Percentiles rank a stretch among this genome's conserved stretches.
These are phyloP conservation scores for Ascoidea rubescens DNA, from an alignment of 805 yeast species.

Conservation along the genomic window DNA sequence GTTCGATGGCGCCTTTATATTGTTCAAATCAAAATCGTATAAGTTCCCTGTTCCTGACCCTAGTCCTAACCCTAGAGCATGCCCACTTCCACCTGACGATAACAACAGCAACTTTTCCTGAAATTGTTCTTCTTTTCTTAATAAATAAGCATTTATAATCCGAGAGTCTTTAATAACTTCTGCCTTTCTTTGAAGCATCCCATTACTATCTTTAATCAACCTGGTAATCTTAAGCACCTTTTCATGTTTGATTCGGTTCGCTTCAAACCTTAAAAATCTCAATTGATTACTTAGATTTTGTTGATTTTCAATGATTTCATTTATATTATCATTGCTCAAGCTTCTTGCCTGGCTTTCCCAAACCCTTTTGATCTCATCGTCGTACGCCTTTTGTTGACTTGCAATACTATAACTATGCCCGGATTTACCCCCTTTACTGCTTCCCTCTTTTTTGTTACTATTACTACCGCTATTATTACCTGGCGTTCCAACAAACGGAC, in stretches of 20 bases:
- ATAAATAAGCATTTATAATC: conserved; percentile 70
- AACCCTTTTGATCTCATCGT: conserved; percentile 74
- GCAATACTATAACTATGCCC: conserved; percentile 70
- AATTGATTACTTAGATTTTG: neutral
- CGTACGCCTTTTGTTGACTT: conserved; percentile 80
- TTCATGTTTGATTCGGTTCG: conserved; percentile 15
- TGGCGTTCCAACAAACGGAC: neutral
- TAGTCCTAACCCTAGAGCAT: too few species aligned
- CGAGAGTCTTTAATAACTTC: conserved; percentile 76
- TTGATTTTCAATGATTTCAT: conserved; percentile 17
- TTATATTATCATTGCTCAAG: conserved; percentile 28
- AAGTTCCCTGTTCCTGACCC: conserved; percentile 2
- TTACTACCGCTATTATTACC: neutral
- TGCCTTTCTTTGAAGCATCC: conserved; percentile 67
- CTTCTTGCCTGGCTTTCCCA: conserved; percentile 78
- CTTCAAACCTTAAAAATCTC: neutral
- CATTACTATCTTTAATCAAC: conserved; percentile 71
- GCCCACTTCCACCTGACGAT: neutral
- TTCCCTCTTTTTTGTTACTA: conserved; percentile 11
- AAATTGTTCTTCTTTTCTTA: conserved; percentile 4
- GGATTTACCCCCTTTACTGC: conserved; percentile 19
- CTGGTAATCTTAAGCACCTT: conserved; percentile 56
- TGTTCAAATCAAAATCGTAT: conserved; percentile 16
- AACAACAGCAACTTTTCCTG: conserved; percentile 33
- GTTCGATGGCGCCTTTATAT: conserved; percentile 61